Base-by-base conservation (phyloP, 2,329 filamentous ascomycete species). In the Cryphonectria nitschkei region DNA sequence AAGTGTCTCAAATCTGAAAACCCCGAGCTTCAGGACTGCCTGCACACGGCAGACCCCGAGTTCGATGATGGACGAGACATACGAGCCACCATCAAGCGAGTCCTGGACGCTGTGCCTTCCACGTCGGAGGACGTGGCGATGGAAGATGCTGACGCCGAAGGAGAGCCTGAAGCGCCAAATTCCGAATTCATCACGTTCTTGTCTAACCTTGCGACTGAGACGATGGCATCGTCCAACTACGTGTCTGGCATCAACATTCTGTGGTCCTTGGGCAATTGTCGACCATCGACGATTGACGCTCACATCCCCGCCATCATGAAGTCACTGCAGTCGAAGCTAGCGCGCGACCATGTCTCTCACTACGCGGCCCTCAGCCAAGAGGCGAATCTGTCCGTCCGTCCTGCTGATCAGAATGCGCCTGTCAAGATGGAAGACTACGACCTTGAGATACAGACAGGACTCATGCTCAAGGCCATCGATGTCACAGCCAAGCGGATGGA, bases 381-480 rank as follows among this genome's bases (percentile, higher is more conserved):
- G 76, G 80, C 82, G n/a, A 78, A 76, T 29, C 78, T 80, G 74
- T 79, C 81, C 76, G 73, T 83, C 43, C 82, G 82, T 46, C 81
- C 81, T 62, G 86, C 87, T 70, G 88, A 90, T 29, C 86, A 89
- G 22, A 86, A 83, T 73, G 84, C 86, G 39, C 84, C 85, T 19
- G 84, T 85, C 54, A 88, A 92, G 73, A 86, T 93, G 78, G 90
- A 91, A 68, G 83, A 89, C 7, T 92, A 94, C 76, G 94, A 98
- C 72, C 86, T 95, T 41, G 93, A 97, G 77, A 89, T 97, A n/a
- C 95, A 96, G 74, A 95, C 94, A 11, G 91, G 92, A 70, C 83
- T 99, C 58, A 97, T 98, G 81, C 91, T 98, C 77, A 98, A 98
- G 82, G 93, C 95, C 13, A 95, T 99, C 73, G 95, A 98, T 77